A percentile compares a stretch with the other conserved stretches of the same genome.
Conservation (phyloP, 164 flowering plant genomes). For the Vitis riparia region DNA sequence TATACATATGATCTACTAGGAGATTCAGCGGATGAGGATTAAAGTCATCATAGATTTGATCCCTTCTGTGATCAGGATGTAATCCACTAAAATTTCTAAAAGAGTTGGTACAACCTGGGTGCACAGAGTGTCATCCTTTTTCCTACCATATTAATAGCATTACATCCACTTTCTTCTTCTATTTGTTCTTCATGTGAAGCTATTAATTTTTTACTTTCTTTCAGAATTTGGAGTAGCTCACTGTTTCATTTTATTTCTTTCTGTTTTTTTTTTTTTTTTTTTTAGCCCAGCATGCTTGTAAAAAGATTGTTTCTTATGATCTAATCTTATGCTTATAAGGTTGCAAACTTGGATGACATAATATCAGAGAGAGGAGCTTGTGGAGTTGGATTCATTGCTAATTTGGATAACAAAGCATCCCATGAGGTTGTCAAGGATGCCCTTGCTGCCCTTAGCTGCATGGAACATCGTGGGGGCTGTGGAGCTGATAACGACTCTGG, state of each 20-base stretch:
- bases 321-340: conserved; percentile 37
- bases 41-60: too few relatives aligned
- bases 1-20: too few relatives aligned
- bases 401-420: conserved; percentile 79
- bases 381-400: conserved; percentile 98
- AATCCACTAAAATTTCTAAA: too few relatives aligned
- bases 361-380: conserved; percentile 97
- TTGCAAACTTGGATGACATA: conserved; percentile 80
- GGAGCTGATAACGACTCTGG: conserved; percentile 99
- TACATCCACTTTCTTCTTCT: too few relatives aligned
- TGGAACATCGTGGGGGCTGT: conserved; percentile 99
- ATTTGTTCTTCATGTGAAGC: neutral
- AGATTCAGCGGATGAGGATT: too few relatives aligned
- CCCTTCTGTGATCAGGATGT: too few relatives aligned
- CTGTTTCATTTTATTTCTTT: neutral
- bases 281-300: too few relatives aligned
- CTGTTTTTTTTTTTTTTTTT: conserved; percentile 2
- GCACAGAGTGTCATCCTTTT: too few relatives aligned
- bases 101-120: too few relatives aligned
- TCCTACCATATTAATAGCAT: too few relatives aligned
- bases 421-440: conserved; percentile 82
- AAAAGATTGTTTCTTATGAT: neutral
- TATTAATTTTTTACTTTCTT: too few relatives aligned
- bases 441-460: conserved; percentile 92
- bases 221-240: neutral